Percentiles rank a stretch among this genome's conserved stretches.
These are phyloP conservation scores for Chlorella sp. DNA, from an alignment of 139 green algal genomes.

Conservation along the genomic window DNA sequence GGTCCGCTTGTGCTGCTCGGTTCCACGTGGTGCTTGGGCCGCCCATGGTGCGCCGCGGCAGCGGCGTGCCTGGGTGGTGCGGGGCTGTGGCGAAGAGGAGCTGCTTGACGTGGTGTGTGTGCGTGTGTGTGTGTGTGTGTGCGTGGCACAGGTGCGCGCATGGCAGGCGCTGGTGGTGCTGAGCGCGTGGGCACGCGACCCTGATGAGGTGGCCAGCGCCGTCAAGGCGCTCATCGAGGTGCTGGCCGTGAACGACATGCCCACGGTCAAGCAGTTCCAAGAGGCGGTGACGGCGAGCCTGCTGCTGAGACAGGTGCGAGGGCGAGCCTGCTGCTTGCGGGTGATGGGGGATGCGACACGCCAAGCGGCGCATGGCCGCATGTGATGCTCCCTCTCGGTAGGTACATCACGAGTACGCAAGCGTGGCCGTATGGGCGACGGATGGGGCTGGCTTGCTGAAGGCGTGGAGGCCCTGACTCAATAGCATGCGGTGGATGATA, in stretches of 20 bases:
- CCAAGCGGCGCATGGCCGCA: too few relatives aligned
- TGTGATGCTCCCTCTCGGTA: background rate
- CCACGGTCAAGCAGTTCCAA: slow-evolving; percentile 67
- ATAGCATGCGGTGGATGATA: too few relatives aligned
- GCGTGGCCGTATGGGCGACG: background rate
- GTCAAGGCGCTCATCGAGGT: slow-evolving; percentile 22
- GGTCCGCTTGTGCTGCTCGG: too few relatives aligned
- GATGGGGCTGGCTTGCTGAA: too few relatives aligned
- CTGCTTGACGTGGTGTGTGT: too few relatives aligned
- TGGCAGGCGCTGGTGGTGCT: slow-evolving; percentile 63
- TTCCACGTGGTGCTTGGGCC: too few relatives aligned
- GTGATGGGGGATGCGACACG: background rate
- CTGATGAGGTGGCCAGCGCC: background rate
- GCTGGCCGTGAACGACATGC: slow-evolving; percentile 28
- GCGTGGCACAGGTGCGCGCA: slow-evolving; percentile 31
- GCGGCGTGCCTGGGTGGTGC: too few relatives aligned
- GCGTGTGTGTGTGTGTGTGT: too few relatives aligned
- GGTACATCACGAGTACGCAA: background rate
- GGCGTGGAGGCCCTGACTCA: too few relatives aligned
- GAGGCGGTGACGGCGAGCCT: slow-evolving; percentile 50
- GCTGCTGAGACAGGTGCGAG: slow-evolving; percentile 40
- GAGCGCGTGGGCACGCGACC: slow-evolving; percentile 17
- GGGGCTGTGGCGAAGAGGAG: too few relatives aligned
- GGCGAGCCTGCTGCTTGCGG: background rate
- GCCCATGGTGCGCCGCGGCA: too few relatives aligned